Percentiles rank a stretch among this genome's conserved stretches.
Evolutionary conservation across 805 yeast genomes (phyloP).

Genomic region (Zygoascus tannicola): DNA sequence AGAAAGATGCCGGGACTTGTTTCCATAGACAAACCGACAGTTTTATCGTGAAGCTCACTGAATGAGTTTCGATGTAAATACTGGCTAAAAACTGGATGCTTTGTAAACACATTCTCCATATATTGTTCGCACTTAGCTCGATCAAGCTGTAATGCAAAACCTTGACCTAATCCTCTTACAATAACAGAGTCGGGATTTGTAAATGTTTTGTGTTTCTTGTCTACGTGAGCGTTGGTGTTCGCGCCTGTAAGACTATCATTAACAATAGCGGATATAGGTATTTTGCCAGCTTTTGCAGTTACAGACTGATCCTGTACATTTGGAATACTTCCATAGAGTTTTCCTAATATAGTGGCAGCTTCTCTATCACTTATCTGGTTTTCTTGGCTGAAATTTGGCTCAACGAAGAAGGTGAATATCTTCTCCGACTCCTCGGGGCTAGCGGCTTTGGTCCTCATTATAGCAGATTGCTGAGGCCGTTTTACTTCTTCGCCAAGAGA

Average conservation of each 20-base stretch:
- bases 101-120: conserved; percentile 1
- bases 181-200: no score
- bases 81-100: no score
- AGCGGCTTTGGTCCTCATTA: neutral
- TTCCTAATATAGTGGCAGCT: conserved; percentile 3
- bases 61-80: no score
- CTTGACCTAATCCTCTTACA: conserved; percentile 3
- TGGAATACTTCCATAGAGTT: conserved; percentile 1
- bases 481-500: neutral
- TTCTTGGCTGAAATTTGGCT: neutral
- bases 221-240: neutral
- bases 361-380: conserved; percentile 3
- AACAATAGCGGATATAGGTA: neutral
- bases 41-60: neutral
- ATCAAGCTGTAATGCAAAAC: neutral
- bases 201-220: no score
- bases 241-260: neutral
- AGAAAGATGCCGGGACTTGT: conserved; percentile 1
- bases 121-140: conserved; percentile 4
- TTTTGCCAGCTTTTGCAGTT: neutral
- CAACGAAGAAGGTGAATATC: conserved; percentile 2
- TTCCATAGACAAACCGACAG: no score
- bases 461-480: neutral
- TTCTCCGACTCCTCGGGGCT: neutral
- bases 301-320: no score